phyloP scores from a whole-genome alignment of 2,329 filamentous ascomycete genomes.

The Talaromyces verruculosus region DNA sequence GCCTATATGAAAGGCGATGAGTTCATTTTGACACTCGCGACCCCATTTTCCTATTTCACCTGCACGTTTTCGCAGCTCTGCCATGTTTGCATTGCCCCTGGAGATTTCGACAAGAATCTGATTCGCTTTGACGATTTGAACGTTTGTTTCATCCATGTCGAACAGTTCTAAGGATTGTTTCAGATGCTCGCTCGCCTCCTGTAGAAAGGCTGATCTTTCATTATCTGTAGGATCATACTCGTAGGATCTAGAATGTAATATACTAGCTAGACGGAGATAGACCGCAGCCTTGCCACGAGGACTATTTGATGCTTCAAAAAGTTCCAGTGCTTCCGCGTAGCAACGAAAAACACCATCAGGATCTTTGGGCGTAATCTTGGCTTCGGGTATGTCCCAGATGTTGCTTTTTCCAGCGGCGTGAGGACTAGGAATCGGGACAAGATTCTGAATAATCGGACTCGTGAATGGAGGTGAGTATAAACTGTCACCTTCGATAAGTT shows the following conservation, averaged over 20 bases:
- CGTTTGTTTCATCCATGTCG: slow-evolving; percentile 25
- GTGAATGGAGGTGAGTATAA: slow-evolving; percentile 26
- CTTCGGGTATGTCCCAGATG: slow-evolving; percentile 12
- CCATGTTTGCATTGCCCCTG: slow-evolving; percentile 15
- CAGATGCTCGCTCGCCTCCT: slow-evolving; percentile 18
- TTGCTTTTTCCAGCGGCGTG: slow-evolving; percentile 13
- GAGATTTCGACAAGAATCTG: slow-evolving; percentile 26
- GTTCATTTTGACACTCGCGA: slow-evolving; percentile 24
- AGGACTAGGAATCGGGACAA: slow-evolving; percentile 23
- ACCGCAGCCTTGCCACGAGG: slow-evolving; percentile 27
- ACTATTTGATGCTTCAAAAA: slow-evolving; percentile 23
- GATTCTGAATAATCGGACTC: slow-evolving; percentile 27
- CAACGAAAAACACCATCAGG: slow-evolving; percentile 15
- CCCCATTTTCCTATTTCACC: slow-evolving; percentile 27
- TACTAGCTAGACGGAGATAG: slow-evolving; percentile 27
- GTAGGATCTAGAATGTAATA: slow-evolving; percentile 24
- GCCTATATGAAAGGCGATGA: slow-evolving; percentile 23
- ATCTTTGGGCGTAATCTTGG: slow-evolving; percentile 22
- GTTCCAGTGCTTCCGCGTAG: slow-evolving; percentile 23
- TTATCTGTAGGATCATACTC: neutral
- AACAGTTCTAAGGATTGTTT: slow-evolving; percentile 22
- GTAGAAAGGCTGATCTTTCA: neutral
- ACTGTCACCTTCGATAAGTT: slow-evolving; percentile 27
- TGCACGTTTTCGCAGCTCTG: slow-evolving; percentile 19
- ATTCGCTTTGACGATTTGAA: slow-evolving; percentile 25